Evolutionary conservation across 352 stramenopile genomes (phyloP), one percentile per base, ranked within the genome.

Genomic region (Phytophthora pinifolia): DNA sequence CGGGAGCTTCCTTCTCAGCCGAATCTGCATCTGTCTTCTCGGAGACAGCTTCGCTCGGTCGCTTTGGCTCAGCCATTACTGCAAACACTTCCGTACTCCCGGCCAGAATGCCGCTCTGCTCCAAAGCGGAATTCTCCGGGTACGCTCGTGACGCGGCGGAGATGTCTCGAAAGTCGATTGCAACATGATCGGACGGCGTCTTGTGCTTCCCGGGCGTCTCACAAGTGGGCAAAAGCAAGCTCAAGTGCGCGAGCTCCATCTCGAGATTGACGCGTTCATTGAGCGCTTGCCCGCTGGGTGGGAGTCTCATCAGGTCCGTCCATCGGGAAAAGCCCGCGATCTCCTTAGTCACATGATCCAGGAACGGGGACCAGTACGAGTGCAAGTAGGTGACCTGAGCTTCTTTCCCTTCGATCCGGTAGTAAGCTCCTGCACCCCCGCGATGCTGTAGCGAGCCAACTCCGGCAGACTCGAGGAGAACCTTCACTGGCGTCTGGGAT

Each of bases 301-400:
- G 76, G n/a, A 75, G 66, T 18, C 72, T 69, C 44, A 81, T 71
- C 8, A 86, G 53, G 14, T 75, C 77, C 7, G 72, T 70, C 76
- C 77, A 92, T 10, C 74, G 74, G 27, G 83, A 87, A 53, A 89
- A 86, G 0, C 67, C 76, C 20, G 83, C 61, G 15, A 92, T 74
- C 20, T 89, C 67, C 53, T 80, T 78, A 18, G 69, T 70, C 14
- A 89, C 35, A 51, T 86, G 76, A 13, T 88, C 61, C 5, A 62
- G 30, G 9, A 92, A 68, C 0, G 75, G 57, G 15, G 45, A 48
- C 27, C 74, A 79, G 31, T 88, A 72, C 7, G 62, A 55, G 41
- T 79, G 64, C 22, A 89, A 60, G 38, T 88, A 89, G 35, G 86
- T 89, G 3, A 92, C 46, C 31, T 82, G 66, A 2, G 88, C 59